These are phyloP conservation scores for Aphanomyces astaci DNA, from an alignment of 352 stramenopile species.

Conservation along the genomic window DNA sequence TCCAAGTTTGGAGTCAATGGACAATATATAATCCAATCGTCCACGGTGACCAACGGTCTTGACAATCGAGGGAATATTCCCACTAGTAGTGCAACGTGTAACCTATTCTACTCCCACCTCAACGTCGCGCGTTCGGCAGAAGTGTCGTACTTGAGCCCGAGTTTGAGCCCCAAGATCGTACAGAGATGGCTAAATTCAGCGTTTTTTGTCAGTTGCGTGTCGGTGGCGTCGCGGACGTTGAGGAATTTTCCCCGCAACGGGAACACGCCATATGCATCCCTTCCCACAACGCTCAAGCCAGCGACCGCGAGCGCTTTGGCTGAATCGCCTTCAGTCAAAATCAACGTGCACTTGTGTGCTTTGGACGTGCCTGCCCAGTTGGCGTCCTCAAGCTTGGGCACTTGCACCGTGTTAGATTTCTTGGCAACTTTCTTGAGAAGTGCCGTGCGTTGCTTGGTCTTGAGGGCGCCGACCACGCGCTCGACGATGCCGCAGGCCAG, in stretches of 20 bases:
- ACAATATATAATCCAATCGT: too few species aligned
- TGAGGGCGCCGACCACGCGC: conserved; percentile 84
- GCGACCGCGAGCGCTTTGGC: conserved; percentile 97
- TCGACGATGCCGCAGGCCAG: conserved; percentile 93
- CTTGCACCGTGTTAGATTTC: conserved; percentile 77
- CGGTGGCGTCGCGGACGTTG: conserved; percentile 98
- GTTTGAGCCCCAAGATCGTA: conserved; percentile 96
- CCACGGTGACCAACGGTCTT: too few species aligned
- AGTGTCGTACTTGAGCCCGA: conserved; percentile 89
- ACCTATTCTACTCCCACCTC: too few species aligned
- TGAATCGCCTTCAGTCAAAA: conserved; percentile 98
- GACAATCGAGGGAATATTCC: too few species aligned
- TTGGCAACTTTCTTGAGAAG: conserved; percentile 86
- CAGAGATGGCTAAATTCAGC: conserved; percentile 95
- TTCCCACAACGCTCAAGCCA: conserved; percentile 92
- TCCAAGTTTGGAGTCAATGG: too few species aligned
- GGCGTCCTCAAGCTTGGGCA: conserved; percentile 98
- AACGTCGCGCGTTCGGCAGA: conserved; percentile 47
- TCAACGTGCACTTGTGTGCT: conserved; percentile 93
- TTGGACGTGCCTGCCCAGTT: conserved; percentile 92
- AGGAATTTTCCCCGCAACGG: conserved; percentile 96
- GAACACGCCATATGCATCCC: conserved; percentile 97
- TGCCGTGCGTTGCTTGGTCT: conserved; percentile 91
- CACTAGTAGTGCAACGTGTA: too few species aligned
- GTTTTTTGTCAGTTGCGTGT: conserved; percentile 95